phyloP scores from a whole-genome alignment of 2,329 filamentous ascomycete genomes.

The Colletotrichum sp. region DNA sequence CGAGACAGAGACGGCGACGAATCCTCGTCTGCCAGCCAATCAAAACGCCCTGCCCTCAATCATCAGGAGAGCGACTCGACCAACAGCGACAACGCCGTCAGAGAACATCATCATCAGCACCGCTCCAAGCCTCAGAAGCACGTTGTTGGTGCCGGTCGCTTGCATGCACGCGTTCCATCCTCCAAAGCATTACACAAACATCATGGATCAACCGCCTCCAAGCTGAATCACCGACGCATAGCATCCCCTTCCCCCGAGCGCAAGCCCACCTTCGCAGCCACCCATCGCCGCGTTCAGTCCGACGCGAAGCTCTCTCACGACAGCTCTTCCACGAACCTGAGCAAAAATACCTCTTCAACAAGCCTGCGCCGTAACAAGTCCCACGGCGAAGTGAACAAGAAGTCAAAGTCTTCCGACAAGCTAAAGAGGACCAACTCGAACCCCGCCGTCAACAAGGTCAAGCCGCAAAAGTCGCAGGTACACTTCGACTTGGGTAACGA shows the following conservation, averaged over 20 bases:
- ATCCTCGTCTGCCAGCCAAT: slow-evolving; percentile 56
- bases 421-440: slow-evolving; percentile 60
- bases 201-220: slow-evolving; percentile 37
- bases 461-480: slow-evolving; percentile 54
- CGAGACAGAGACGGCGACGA: slow-evolving; percentile 53
- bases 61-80: slow-evolving; percentile 42
- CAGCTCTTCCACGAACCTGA: slow-evolving; percentile 48
- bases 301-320: slow-evolving; percentile 54
- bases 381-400: slow-evolving; percentile 59
- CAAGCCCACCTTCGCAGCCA: slow-evolving; percentile 27
- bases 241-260: slow-evolving; percentile 48
- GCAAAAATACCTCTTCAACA: slow-evolving; percentile 60
- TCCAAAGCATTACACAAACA: slow-evolving; percentile 57
- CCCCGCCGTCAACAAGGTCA: slow-evolving; percentile 50
- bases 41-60: slow-evolving; percentile 53
- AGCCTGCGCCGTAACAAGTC: slow-evolving; percentile 67
- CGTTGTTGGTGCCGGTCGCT: slow-evolving; percentile 48
- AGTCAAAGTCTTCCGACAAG: slow-evolving; percentile 54
- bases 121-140: slow-evolving; percentile 39
- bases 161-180: slow-evolving; percentile 58
- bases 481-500: slow-evolving; percentile 68
- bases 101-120: slow-evolving; percentile 31
- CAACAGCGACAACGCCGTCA: slow-evolving; percentile 34
- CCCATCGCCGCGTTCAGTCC: slow-evolving; percentile 27
- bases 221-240: slow-evolving; percentile 45